These are phyloP conservation scores for Porogramme epimiltina DNA, from an alignment of 1,284 basidiomycete genomes.

Conservation along the genomic window DNA sequence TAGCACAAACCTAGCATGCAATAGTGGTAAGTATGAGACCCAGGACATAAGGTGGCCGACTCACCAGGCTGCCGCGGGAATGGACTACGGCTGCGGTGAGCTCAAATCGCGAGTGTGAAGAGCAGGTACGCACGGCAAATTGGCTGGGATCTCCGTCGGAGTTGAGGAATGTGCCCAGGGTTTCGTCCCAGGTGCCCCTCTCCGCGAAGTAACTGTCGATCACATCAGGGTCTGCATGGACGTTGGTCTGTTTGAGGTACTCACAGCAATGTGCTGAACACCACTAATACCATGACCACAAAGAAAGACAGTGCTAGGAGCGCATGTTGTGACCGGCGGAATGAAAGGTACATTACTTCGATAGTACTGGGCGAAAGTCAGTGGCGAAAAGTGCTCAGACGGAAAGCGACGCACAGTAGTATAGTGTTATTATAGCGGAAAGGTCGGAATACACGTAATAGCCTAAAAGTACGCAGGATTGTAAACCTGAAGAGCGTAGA, in stretches of 20 bases:
- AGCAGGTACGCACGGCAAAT: slow-evolving; percentile 55
- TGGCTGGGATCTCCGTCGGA: slow-evolving; percentile 80
- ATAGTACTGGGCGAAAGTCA: slow-evolving; percentile 61
- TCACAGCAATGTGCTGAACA: slow-evolving; percentile 84
- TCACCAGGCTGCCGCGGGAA: slow-evolving; percentile 77
- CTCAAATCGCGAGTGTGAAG: not conserved
- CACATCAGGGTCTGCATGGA: not conserved
- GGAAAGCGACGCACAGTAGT: slow-evolving; percentile 59
- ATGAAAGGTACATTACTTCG: slow-evolving; percentile 91
- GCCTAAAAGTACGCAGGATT: slow-evolving; percentile 80
- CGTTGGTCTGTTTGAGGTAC: slow-evolving; percentile 26
- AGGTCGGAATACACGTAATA: slow-evolving; percentile 84
- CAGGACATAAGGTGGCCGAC: slow-evolving; percentile 9
- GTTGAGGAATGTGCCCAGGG: slow-evolving; percentile 79
- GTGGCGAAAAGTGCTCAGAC: slow-evolving; percentile 1
- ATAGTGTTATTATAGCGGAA: slow-evolving; percentile 85
- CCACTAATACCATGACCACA: slow-evolving; percentile 82
- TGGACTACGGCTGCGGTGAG: slow-evolving; percentile 48
- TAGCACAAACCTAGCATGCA: slow-evolving; percentile 44
- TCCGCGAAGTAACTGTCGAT: slow-evolving; percentile 79
- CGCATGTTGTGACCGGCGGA: slow-evolving; percentile 83
- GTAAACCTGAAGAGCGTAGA: slow-evolving; percentile 87
- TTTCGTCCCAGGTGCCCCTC: slow-evolving; percentile 83
- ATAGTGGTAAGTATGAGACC: not conserved
- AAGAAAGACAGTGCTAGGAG: slow-evolving; percentile 86